phyloP scores from a whole-genome alignment of 352 stramenopile genomes.

The Phytophthora citrophthora region DNA sequence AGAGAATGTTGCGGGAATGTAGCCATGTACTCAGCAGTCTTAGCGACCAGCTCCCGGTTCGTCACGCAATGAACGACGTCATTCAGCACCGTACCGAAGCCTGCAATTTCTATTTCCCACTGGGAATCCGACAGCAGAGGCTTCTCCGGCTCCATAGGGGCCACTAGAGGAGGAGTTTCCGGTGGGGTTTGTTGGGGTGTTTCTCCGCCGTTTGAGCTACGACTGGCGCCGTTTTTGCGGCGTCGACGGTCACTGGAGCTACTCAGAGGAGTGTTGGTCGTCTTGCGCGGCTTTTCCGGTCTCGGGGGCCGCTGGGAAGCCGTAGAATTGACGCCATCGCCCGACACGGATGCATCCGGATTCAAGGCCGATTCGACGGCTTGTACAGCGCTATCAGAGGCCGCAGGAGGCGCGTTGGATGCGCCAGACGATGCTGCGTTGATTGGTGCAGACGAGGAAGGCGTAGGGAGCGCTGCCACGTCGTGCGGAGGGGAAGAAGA shows the following conservation, averaged over 20 bases:
- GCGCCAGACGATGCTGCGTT: constrained; percentile 2
- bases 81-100: constrained; percentile 75
- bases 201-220: constrained; percentile 15
- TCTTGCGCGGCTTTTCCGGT: constrained; percentile 15
- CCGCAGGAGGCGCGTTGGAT: constrained; percentile 1
- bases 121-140: constrained; percentile 68
- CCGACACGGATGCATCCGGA: constrained; percentile 2
- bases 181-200: constrained; percentile 15
- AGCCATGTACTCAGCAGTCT: constrained; percentile 79
- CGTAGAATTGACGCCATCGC: constrained; percentile 10
- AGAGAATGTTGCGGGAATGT: constrained; percentile 73
- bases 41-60: constrained; percentile 72
- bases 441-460: not conserved
- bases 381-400: not conserved
- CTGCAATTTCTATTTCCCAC: constrained; percentile 78
- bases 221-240: constrained; percentile 23
- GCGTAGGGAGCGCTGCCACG: constrained; percentile 4
- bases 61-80: constrained; percentile 75
- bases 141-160: constrained; percentile 16
- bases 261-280: constrained; percentile 4
- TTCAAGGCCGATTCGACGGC: constrained; percentile 9
- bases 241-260: constrained; percentile 15
- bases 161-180: not conserved
- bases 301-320: constrained; percentile 14
- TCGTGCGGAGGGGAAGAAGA: constrained; percentile 15